Conservation (phyloP, 345 rosid genomes). For the Rhodomyrtus tomentosa region DNA sequence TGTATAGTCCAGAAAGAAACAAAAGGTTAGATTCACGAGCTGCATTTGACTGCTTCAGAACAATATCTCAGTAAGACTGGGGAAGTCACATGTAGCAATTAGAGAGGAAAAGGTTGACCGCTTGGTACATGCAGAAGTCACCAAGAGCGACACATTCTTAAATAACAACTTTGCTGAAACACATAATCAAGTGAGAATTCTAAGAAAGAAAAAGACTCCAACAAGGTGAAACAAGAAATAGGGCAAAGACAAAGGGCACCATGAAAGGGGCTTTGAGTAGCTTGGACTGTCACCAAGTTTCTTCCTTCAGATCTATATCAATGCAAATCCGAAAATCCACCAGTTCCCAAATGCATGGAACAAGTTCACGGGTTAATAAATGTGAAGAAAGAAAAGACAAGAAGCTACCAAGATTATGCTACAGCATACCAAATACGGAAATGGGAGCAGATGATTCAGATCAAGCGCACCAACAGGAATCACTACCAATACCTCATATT, state of each 20-base stretch:
- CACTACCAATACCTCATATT: neutral
- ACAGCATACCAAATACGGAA: neutral
- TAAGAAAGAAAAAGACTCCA: neutral
- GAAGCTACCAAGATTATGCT: neutral
- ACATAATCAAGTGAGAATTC: neutral
- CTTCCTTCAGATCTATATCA: neutral
- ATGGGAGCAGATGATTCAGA: neutral
- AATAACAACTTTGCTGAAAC: neutral
- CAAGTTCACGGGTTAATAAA: neutral
- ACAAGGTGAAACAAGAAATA: neutral
- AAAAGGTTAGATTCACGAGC: neutral
- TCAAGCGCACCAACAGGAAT: neutral
- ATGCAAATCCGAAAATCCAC: neutral
- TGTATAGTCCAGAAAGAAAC: conserved; percentile 15
- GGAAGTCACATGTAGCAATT: neutral
- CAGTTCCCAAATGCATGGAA: neutral
- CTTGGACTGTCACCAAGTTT: neutral
- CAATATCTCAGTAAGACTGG: neutral
- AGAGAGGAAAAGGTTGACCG: neutral
- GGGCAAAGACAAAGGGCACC: neutral
- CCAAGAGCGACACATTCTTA: neutral
- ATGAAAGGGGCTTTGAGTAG: neutral
- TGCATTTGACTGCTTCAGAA: neutral
- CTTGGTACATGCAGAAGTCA: neutral
- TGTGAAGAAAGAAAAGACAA: neutral